Evolutionary conservation across 2,329 filamentous ascomycete genomes (phyloP).

Genomic region (Stagonosporopsis vannaccii): DNA sequence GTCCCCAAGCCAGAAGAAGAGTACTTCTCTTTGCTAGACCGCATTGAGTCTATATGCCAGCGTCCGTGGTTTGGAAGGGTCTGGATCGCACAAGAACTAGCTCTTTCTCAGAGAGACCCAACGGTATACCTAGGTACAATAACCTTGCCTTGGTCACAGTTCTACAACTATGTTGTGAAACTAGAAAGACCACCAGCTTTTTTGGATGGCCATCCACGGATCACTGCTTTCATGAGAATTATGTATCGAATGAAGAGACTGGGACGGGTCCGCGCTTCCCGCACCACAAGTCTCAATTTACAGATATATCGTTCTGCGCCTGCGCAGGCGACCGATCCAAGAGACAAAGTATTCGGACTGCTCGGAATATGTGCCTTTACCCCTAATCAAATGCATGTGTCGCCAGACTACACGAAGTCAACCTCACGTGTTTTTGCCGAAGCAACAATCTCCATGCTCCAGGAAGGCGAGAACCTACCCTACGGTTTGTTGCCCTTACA

Average conservation of each 20-base stretch:
- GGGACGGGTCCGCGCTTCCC: background rate
- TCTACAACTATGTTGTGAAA: background rate
- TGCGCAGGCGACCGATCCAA: conserved; percentile 16
- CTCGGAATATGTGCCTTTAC: conserved; percentile 18
- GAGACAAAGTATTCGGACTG: conserved; percentile 25
- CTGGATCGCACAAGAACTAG: conserved; percentile 23
- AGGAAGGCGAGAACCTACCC: background rate
- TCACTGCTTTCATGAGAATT: background rate
- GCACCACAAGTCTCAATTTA: background rate
- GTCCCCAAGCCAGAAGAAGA: background rate
- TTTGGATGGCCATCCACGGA: background rate
- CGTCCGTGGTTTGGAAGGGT: conserved; percentile 19
- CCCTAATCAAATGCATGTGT: background rate
- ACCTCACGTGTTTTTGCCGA: conserved; percentile 9
- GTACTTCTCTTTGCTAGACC: background rate
- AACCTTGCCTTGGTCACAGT: background rate
- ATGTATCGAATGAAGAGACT: background rate
- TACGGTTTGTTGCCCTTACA: background rate
- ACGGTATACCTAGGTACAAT: conserved; percentile 3
- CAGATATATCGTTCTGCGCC: background rate
- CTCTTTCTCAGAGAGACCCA: conserved; percentile 16
- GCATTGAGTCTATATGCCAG: background rate
- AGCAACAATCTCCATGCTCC: conserved; percentile 10
- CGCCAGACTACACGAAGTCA: conserved; percentile 20
- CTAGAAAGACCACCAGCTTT: background rate